These are phyloP conservation scores for Naganishia sp. DNA, from an alignment of 1,284 basidiomycete genomes.

Conservation along the genomic window DNA sequence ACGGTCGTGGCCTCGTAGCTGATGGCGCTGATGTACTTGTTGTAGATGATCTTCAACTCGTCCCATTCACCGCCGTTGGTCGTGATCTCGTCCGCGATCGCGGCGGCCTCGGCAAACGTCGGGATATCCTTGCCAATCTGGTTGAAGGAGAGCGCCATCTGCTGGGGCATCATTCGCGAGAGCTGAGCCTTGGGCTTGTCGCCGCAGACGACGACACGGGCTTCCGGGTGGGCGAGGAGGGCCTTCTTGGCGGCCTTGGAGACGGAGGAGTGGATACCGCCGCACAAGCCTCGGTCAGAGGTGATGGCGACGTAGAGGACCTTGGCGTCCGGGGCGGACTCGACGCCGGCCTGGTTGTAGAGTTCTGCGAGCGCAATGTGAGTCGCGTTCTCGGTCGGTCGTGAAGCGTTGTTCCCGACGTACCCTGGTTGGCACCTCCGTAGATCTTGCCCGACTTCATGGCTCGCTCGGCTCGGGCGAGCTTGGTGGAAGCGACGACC, in stretches of 20 bases:
- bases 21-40: conserved; percentile 92
- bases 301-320: conserved; percentile 91
- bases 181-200: conserved; percentile 98
- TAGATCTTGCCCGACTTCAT: conserved; percentile 94
- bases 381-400: no score
- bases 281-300: conserved; percentile 99
- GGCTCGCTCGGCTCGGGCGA: conserved; percentile 91
- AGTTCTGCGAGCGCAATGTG: conserved; percentile 55
- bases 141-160: conserved; percentile 88
- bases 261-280: conserved; percentile 98
- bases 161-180: conserved; percentile 64
- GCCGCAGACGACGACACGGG: conserved; percentile 81
- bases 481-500: conserved; percentile 98
- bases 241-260: conserved; percentile 81
- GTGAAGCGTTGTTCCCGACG: conserved; percentile 45
- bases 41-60: conserved; percentile 79
- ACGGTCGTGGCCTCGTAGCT: conserved; percentile 81
- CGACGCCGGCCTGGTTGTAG: conserved; percentile 50
- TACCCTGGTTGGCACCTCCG: conserved; percentile 89
- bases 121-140: conserved; percentile 97
- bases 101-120: conserved; percentile 92
- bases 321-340: conserved; percentile 62
- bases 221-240: conserved; percentile 61
- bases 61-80: conserved; percentile 86
- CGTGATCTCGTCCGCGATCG: conserved; percentile 89